phyloP scores from a whole-genome alignment of 106 monocot genomes.

The Alisma plantagoaquatica region DNA sequence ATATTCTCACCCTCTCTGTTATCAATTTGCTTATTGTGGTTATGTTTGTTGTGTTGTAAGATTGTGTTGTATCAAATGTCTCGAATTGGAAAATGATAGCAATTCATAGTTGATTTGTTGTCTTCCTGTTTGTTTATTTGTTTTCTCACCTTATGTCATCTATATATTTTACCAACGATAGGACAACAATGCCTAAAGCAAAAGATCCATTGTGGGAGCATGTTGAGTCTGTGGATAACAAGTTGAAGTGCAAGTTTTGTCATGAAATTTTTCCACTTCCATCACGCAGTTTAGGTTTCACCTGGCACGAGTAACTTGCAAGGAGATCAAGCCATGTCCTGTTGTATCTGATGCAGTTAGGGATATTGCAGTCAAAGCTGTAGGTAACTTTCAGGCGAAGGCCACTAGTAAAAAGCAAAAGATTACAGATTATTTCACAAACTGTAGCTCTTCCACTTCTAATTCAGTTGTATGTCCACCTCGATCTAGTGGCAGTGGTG shows the following conservation, averaged over 20 bases:
- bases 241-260: neutral
- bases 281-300: neutral
- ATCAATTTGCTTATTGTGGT: no score
- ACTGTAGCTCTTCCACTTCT: neutral
- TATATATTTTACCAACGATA: no score
- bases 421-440: neutral
- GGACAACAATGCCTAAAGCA: neutral
- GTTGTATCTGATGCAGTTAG: neutral
- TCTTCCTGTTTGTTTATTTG: no score
- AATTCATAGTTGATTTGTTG: no score
- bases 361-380: neutral
- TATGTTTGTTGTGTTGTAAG: no score
- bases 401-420: neutral
- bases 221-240: neutral
- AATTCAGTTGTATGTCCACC: neutral
- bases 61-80: no score
- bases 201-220: neutral
- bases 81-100: no score
- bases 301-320: neutral
- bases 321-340: neutral
- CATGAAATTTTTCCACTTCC: neutral
- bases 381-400: no score
- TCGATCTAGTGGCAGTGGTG: no score
- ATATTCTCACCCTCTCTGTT: no score
- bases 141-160: no score